Evolutionary conservation across 1,139 yeast genomes (phyloP), one percentile per base, ranked within the genome.

Genomic region (Taphrina confusa): DNA sequence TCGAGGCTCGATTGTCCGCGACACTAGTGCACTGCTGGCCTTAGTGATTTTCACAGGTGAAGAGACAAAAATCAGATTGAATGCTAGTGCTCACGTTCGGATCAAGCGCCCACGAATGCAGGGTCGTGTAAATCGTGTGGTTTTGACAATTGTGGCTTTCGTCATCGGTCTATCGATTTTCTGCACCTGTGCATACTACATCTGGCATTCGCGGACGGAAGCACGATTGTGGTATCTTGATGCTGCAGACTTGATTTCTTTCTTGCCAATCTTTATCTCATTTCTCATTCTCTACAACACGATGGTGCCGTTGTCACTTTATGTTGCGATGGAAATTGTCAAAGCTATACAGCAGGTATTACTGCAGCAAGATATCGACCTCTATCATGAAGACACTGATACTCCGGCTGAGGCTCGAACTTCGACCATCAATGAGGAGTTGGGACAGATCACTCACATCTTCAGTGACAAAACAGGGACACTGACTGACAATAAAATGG

Each of bases 391-490:
- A 18, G 86, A 82, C 44, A 80, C 90, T 3, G 82, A 92, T 68
- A 92, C 96, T 0, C 96, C 96, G 0, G 94, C 96, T 47, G 96
- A 87, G 68, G 95, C 96, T 0, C 85, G 91, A 68, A 91, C 98
- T 0, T 96, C 97, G 0, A 88, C 97, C 0, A 90, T 92, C 66
- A 80, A 92, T 66, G 99, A 94, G 71, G 98, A 94, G 72, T 76
- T 94, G 67, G 99, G 99, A 2, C 99, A 94, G 71, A 97, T 94
- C 0, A 85, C 95, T 58, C 91, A 91, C 69, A 80, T 94, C 3
- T 94, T 94, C 71, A 87, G 96, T 65, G 99, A 94, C 72, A 94
- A 94, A 72, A 94, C 98, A 0, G 99, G 99, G 11, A 94, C 98
- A 0, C 78, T 94, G 63, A 94, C 99, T 0, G 96, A 90, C 68